These are phyloP conservation scores for Phellinidium pouzarii DNA, from an alignment of 1,284 basidiomycete genomes.

Conservation along the genomic window DNA sequence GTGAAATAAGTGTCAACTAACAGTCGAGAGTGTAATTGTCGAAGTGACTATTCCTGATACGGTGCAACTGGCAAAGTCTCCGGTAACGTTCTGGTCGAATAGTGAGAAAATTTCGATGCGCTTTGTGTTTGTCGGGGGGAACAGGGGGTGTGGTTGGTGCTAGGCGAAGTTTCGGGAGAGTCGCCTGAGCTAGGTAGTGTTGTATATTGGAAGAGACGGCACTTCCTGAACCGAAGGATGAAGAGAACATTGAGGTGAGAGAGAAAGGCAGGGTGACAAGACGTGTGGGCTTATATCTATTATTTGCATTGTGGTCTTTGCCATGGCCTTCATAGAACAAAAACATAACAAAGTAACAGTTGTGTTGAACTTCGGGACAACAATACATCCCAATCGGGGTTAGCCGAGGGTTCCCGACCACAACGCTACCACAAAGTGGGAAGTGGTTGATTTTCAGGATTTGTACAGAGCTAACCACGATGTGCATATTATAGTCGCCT, in stretches of 20 bases:
- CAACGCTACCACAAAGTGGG: background rate
- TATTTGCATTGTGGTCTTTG: background rate
- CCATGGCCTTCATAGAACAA: no score
- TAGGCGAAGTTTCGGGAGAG: slow-evolving; percentile 42
- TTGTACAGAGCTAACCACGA: background rate
- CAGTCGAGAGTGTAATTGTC: slow-evolving; percentile 27
- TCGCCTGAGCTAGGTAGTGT: slow-evolving; percentile 39
- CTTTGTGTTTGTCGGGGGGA: slow-evolving; percentile 38
- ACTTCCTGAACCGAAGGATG: background rate
- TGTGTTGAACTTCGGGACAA: no score
- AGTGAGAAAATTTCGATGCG: slow-evolving; percentile 37
- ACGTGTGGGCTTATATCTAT: no score
- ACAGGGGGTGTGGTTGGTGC: slow-evolving; percentile 29
- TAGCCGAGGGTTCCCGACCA: no score
- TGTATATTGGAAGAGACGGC: slow-evolving; percentile 32
- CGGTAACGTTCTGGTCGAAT: slow-evolving; percentile 43
- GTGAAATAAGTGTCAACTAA: slow-evolving; percentile 17
- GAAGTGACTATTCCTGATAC: slow-evolving; percentile 28
- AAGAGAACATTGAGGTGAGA: background rate
- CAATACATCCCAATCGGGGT: no score
- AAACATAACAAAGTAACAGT: no score
- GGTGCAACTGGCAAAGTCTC: slow-evolving; percentile 39
- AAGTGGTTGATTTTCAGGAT: no score
- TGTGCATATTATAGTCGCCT: background rate
- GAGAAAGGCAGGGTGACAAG: background rate